phyloP scores from a whole-genome alignment of 192 early-diverging fungal species.

The Lobosporangium transversale region DNA sequence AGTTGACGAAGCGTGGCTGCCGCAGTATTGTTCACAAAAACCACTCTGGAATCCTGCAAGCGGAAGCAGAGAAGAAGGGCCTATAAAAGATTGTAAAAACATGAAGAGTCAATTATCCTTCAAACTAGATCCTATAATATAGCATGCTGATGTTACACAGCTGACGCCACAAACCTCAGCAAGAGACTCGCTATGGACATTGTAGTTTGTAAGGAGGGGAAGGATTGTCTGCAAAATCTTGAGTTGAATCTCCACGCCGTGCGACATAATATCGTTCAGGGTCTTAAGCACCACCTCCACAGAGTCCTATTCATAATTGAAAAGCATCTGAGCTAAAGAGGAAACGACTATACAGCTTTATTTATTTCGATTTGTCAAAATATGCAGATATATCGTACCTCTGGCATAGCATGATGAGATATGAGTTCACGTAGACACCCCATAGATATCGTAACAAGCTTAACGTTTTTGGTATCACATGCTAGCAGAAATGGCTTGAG shows the following conservation, averaged over 20 bases:
- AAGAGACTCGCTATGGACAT: conserved; percentile 82
- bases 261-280: conserved; percentile 73
- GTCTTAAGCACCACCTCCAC: conserved; percentile 72
- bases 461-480: conserved; percentile 85
- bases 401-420: conserved; percentile 77
- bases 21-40: conserved; percentile 87
- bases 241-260: conserved; percentile 88
- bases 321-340: too few species aligned
- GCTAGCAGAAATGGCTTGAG: conserved; percentile 87
- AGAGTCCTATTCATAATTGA: conserved; percentile 53
- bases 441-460: conserved; percentile 83
- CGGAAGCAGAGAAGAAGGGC: conserved; percentile 84
- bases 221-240: conserved; percentile 93
- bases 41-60: conserved; percentile 85
- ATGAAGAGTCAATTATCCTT: not conserved
- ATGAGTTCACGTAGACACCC: conserved; percentile 85
- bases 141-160: too few species aligned
- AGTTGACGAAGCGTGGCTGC: conserved; percentile 86
- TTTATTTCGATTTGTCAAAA: too few species aligned
- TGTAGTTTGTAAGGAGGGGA: conserved; percentile 87
- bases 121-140: not conserved
- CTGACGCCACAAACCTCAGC: conserved; percentile 81
- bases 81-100: conserved; percentile 29
- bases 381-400: conserved; percentile 60
- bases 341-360: too few species aligned